phyloP scores from a whole-genome alignment of 2,329 filamentous ascomycete species.

The Truncatella angustata region DNA sequence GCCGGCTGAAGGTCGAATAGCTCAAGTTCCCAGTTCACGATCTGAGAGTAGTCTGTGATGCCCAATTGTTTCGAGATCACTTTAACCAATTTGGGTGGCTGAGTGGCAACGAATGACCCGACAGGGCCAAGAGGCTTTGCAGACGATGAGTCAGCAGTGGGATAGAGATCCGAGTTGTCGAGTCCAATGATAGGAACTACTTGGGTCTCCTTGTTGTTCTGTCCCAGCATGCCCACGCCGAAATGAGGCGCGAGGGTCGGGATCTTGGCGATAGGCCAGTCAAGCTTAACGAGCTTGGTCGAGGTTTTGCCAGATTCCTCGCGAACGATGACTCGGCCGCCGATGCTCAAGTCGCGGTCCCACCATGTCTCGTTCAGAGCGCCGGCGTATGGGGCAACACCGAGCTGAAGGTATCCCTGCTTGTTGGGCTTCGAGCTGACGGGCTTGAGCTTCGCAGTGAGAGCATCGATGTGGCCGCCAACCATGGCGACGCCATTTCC shows the following conservation, averaged over 20 bases:
- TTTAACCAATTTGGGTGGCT: conserved; percentile 81
- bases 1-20: conserved; percentile 90
- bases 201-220: conserved; percentile 82
- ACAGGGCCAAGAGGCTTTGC: conserved; percentile 54
- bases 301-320: conserved; percentile 75
- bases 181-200: conserved; percentile 92
- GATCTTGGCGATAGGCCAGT: conserved; percentile 91
- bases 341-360: conserved; percentile 91
- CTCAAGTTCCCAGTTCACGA: conserved; percentile 96
- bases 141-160: conserved; percentile 29
- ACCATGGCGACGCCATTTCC: conserved; percentile 88
- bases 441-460: conserved; percentile 89
- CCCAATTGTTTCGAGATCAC: conserved; percentile 78
- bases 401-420: conserved; percentile 84
- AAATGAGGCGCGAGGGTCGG: conserved; percentile 94
- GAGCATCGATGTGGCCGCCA: conserved; percentile 87
- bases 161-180: conserved; percentile 63
- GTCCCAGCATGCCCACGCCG: conserved; percentile 68
- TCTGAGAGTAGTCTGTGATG: conserved; percentile 68
- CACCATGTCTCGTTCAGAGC: conserved; percentile 90
- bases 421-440: conserved; percentile 81
- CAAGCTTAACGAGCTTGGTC: conserved; percentile 82
- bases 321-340: conserved; percentile 82
- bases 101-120: conserved; percentile 75
- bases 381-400: conserved; percentile 90